A percentile compares a stretch with the other conserved stretches of the same genome.
phyloP scores from a whole-genome alignment of 371 early-diverging fungal genomes.

The Actinomortierella wolfii region DNA sequence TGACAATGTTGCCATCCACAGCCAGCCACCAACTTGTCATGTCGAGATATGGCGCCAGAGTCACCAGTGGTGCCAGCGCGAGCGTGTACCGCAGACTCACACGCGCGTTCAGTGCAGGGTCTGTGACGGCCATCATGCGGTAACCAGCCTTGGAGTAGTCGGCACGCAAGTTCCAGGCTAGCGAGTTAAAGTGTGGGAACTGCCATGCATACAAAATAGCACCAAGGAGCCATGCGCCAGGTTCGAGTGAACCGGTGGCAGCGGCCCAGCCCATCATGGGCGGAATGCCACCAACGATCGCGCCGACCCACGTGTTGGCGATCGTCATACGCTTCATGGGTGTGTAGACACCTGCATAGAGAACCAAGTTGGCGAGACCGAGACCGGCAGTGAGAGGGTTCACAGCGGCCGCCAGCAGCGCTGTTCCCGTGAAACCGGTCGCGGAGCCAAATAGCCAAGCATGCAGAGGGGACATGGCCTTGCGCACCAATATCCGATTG shows the following conservation, averaged over 20 bases:
- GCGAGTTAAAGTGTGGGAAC: slow-evolving; percentile 97
- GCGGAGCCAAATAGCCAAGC: slow-evolving; percentile 80
- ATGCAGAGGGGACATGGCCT: slow-evolving; percentile 82
- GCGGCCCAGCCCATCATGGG: slow-evolving; percentile 98
- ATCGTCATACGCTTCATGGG: slow-evolving; percentile 94
- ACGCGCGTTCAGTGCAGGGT: slow-evolving; percentile 87
- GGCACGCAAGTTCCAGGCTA: slow-evolving; percentile 88
- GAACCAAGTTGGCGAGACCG: slow-evolving; percentile 83
- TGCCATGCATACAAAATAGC: slow-evolving; percentile 94
- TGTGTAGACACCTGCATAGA: slow-evolving; percentile 93
- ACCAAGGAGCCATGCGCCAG: slow-evolving; percentile 83
- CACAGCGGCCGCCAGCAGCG: slow-evolving; percentile 71
- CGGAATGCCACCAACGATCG: slow-evolving; percentile 96
- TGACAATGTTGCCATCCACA: slow-evolving; percentile 74
- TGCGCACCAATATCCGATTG: slow-evolving; percentile 85
- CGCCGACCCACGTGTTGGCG: slow-evolving; percentile 95
- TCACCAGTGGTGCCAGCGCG: slow-evolving; percentile 84
- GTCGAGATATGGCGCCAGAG: slow-evolving; percentile 68
- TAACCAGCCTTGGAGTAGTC: slow-evolving; percentile 98
- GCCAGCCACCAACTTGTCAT: slow-evolving; percentile 85
- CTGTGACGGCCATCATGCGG: slow-evolving; percentile 91
- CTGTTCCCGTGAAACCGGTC: slow-evolving; percentile 76
- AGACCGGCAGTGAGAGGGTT: slow-evolving; percentile 85
- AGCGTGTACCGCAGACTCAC: slow-evolving; percentile 86
- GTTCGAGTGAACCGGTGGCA: slow-evolving; percentile 75